Percentiles rank a stretch among this genome's conserved stretches.
Evolutionary conservation across 73 alveolate species (phyloP).

Genomic region (Halteria grandinella): DNA sequence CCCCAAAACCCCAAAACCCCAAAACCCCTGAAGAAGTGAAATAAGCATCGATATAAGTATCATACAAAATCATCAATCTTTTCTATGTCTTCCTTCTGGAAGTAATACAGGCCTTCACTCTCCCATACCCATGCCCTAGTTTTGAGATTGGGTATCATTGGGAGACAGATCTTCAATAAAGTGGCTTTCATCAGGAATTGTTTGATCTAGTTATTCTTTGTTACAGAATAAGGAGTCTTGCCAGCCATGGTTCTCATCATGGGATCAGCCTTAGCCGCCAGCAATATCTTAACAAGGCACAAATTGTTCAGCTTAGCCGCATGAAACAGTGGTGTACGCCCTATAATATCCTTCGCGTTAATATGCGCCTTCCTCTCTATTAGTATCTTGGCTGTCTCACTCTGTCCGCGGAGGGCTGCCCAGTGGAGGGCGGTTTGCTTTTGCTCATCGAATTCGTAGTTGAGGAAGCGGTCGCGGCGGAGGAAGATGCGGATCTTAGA

Average conservation of each 20-base stretch:
- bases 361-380: conserved; percentile 1
- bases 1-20: too few species aligned
- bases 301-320: conserved; percentile 51
- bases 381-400: not conserved
- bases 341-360: conserved; percentile 52
- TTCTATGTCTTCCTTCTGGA: too few species aligned
- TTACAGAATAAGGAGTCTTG: not conserved
- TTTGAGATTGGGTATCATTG: not conserved
- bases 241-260: conserved; percentile 24
- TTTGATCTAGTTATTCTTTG: not conserved
- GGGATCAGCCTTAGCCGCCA: conserved; percentile 69
- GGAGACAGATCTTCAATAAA: conserved; percentile 2
- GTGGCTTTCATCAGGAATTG: not conserved
- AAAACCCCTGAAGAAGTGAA: too few species aligned
- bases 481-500: not conserved
- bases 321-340: conserved; percentile 60
- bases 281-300: conserved; percentile 32
- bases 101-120: conserved; percentile 4
- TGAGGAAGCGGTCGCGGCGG: conserved; percentile 3
- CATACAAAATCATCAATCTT: too few species aligned
- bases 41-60: too few species aligned
- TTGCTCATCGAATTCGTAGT: conserved; percentile 18
- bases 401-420: conserved; percentile 47
- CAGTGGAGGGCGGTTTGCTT: conserved; percentile 59
- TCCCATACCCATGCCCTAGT: conserved; percentile 30